A percentile compares a stretch with the other conserved stretches of the same genome.
phyloP scores from a whole-genome alignment of 140 eudicot species.

The Bidens hawaiensis region DNA sequence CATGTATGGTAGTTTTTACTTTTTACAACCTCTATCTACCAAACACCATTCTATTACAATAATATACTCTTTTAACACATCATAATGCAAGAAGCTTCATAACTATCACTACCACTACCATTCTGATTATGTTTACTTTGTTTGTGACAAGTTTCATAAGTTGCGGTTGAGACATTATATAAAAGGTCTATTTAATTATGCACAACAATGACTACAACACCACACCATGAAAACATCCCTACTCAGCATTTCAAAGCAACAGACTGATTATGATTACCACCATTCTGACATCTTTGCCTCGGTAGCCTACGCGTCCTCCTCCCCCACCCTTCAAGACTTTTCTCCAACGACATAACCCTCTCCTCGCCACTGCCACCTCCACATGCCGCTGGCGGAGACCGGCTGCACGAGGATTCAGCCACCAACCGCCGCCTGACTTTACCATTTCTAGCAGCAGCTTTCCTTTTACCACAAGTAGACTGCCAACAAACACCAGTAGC shows the following conservation, averaged over 20 bases:
- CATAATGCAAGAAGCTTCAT: background rate
- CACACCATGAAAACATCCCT: background rate
- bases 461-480: slow-evolving; percentile 39
- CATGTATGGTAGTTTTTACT: background rate
- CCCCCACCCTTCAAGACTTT: slow-evolving; percentile 70
- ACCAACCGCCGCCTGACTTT: slow-evolving; percentile 34
- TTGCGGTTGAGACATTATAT: slow-evolving; percentile 9
- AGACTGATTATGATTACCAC: slow-evolving; percentile 23
- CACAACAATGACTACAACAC: slow-evolving; percentile 28
- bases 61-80: background rate
- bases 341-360: slow-evolving; percentile 34
- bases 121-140: slow-evolving; percentile 4
- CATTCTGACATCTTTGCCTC: slow-evolving; percentile 50
- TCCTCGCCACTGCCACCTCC: slow-evolving; percentile 13
- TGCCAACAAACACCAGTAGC: slow-evolving; percentile 54
- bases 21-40: background rate
- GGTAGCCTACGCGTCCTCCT: slow-evolving; percentile 73
- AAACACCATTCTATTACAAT: background rate
- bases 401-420: slow-evolving; percentile 14
- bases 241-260: slow-evolving; percentile 32
- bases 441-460: slow-evolving; percentile 37
- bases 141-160: slow-evolving; percentile 14
- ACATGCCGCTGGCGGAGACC: background rate
- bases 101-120: background rate
- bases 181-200: slow-evolving; percentile 24